Base-by-base conservation (phyloP, 2,329 filamentous ascomycete species). In the Trichoderma sp. region DNA sequence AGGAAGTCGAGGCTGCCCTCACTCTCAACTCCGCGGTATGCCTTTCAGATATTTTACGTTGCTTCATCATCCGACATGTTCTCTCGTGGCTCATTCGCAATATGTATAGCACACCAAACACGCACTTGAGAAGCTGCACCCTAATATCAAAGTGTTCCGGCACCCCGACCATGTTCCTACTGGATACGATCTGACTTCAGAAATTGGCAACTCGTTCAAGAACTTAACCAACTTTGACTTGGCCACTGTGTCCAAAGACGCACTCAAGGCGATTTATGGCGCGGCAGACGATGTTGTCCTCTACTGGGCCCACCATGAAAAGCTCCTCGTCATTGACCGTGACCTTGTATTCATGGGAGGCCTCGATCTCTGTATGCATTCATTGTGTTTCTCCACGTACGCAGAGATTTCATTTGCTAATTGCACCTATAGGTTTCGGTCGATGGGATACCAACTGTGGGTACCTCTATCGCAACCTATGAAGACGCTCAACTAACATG, bases 261-360 rank as follows among this genome's bases (percentile, higher is more conserved):
- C 91, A 1, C 77, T 97, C 59, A 92, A 93, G 76, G 88, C 90
- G 0, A 80, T 97, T 1, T 97, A 97, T 75, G 94, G 94, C 66
- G 90, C 92, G 60, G 88, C 88, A 39, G 91, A 94, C 37, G 93
- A 91, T 73, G 88, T 94, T 1, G 91, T 97, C 13, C 81, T 97
- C 1, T 97, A 93, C 80, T 97, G 94, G 94, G 93, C 93, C 3
- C 94, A 97, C 74, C 94, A 97, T 74, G 94, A 97, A 81, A 97
- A 97, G 80, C 86, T 97, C 0, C 93, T 92, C 73, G 77, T 97
- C 2, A 82, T 97, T 18, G 94, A 97, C 77, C 88, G 90, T n/a
- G 84, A 84, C 11, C 83, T 90, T 68, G 93, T 90, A 2, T 97
- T 97, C 77, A 97, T 97, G 94, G 94, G 93, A 59, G 94, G 94